Conservation (phyloP, 306 rosid species). For the Albizia julibrissin region DNA sequence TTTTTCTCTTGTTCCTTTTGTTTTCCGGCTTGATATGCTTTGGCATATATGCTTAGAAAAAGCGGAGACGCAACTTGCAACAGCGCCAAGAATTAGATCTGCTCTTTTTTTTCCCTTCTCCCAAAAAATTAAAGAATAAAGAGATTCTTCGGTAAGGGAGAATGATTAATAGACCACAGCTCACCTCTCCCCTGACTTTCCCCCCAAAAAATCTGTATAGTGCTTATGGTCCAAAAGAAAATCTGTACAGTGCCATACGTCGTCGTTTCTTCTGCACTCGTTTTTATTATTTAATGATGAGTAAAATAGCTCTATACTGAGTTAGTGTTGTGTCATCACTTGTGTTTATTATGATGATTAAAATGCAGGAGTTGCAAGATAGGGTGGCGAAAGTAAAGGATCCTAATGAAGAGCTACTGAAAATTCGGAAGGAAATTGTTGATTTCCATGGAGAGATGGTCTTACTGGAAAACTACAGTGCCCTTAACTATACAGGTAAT, state of each 20-base stretch:
- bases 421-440: slow-evolving; percentile 86
- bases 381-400: slow-evolving; percentile 76
- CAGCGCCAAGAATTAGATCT: background rate
- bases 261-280: background rate
- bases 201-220: background rate
- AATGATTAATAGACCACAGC: background rate
- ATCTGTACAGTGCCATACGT: background rate
- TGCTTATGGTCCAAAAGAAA: background rate
- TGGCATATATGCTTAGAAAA: background rate
- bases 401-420: slow-evolving; percentile 70
- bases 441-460: slow-evolving; percentile 99
- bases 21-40: background rate
- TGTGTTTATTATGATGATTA: slow-evolving; percentile 28
- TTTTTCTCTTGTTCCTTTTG: background rate
- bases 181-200: too few relatives aligned
- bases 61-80: background rate
- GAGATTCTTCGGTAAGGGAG: background rate
- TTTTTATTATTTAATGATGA: background rate
- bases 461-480: slow-evolving; percentile 92
- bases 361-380: slow-evolving; percentile 87
- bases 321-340: background rate
- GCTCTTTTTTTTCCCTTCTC: background rate
- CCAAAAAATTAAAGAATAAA: background rate
- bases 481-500: slow-evolving; percentile 94
- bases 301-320: background rate